Conservation (phyloP, 352 stramenopile species). For the Globisporangium paddicum region DNA sequence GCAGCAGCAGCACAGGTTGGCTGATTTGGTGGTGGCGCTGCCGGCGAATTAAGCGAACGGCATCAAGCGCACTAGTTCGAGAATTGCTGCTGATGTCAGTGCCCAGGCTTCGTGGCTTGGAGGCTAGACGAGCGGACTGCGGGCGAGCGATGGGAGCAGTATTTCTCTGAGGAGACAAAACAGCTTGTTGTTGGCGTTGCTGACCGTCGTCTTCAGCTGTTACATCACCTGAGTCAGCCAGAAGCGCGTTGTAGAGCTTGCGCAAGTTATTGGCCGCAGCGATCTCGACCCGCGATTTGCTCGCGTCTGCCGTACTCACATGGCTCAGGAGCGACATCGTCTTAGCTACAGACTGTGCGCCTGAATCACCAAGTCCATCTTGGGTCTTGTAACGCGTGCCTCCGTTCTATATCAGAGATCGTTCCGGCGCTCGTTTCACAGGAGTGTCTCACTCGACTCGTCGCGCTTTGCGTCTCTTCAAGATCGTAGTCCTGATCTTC, state of each 20-base stretch:
- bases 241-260: constrained; percentile 21
- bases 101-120: not conserved
- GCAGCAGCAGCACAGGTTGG: not conserved
- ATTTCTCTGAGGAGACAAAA: not conserved
- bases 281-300: constrained; percentile 25
- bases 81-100: not conserved
- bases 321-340: not conserved
- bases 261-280: constrained; percentile 23
- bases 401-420: not conserved
- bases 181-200: not conserved
- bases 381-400: not conserved
- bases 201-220: not conserved
- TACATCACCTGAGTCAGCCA: not conserved
- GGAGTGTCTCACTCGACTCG: not conserved
- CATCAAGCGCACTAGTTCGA: constrained; percentile 2
- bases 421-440: not conserved
- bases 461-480: constrained; percentile 12
- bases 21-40: constrained; percentile 4
- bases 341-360: too few relatives aligned
- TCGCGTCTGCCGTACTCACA: not conserved
- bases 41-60: constrained; percentile 17
- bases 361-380: not conserved
- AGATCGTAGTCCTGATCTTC: not conserved
- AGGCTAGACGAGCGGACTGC: constrained; percentile 12
- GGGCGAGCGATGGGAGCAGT: not conserved